Base-by-base conservation (phyloP, 164 flowering plant species). In the Hamamelis virginiana region DNA sequence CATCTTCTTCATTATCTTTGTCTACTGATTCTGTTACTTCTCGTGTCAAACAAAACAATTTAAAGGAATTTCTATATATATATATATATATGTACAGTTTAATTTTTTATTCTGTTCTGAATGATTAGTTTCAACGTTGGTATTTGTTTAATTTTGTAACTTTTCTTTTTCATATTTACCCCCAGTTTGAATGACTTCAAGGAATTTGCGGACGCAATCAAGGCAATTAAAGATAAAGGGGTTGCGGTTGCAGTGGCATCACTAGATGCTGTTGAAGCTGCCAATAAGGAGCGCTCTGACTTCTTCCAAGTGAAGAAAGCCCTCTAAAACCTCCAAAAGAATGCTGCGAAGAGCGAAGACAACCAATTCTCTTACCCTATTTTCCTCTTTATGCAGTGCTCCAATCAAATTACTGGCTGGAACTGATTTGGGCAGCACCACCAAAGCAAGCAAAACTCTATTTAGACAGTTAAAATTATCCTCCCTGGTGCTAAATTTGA, bases 161-260 rank as follows among this genome's bases (percentile, higher is more conserved):
- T 23, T 43, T 55, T 21, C 51, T 58, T 43, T 4, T 43, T 9
- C 18, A 52, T 57, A 51, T 21, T 64, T 19, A 15, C 56, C 18
- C 57, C 14, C 82, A 92, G 97, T 68, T 58, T 89, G 83, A 82
- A 79, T 60, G 94, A 93, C 80, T 93, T 91, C 85, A 87, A 80
- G 79, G 86, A 89, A 56, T 90, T 91, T 69, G 92, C 86, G 1
- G 86, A 84, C 62, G 97, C 82, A 33, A 67, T 96, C 18, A 97
- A 90, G 5, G 83, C 86, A 1, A 86, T 90, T 19, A 93, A 86
- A 80, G 84, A 87, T 64, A 89, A 83, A 78, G 98, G 99, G 9
- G 90, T 93, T 38, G 88, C 77, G 52, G 98, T 90, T 26, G 92
- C 97, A 3, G 98, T 96, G 72, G 95, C 98, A 62, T 93, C 97